Percentiles rank a stretch among this genome's conserved stretches.
Conservation (phyloP, 2,329 filamentous ascomycete species). For the Daldinia eschscholtzii region DNA sequence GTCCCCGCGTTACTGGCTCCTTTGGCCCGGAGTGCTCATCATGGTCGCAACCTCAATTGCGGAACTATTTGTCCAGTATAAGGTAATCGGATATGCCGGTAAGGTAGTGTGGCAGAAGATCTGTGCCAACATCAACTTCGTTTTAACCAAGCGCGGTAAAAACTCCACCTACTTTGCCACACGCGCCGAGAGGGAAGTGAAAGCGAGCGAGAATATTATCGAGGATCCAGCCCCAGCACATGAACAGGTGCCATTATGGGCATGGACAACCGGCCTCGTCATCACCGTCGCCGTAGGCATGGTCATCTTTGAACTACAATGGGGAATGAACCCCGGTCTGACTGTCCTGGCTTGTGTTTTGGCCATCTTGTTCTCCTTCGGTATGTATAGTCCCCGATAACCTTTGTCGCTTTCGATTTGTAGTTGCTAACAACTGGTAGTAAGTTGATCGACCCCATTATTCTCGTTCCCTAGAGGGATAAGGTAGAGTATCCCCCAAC, state of each 20-base stretch:
- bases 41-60: constrained; percentile 58
- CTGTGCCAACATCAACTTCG: constrained; percentile 58
- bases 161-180: constrained; percentile 58
- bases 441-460: background rate
- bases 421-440: constrained; percentile 10
- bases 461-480: background rate
- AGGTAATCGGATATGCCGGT: constrained; percentile 56
- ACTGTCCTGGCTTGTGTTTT: constrained; percentile 68
- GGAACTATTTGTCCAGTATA: constrained; percentile 57
- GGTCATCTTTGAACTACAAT: constrained; percentile 64
- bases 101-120: constrained; percentile 63
- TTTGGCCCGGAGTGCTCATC: constrained; percentile 59
- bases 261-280: constrained; percentile 63
- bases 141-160: constrained; percentile 58
- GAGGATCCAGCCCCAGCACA: constrained; percentile 62
- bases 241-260: constrained; percentile 65
- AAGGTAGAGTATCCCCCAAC: background rate
- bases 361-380: constrained; percentile 71
- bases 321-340: constrained; percentile 68
- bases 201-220: constrained; percentile 58
- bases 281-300: constrained; percentile 64
- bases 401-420: background rate
- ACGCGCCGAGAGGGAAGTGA: constrained; percentile 52
- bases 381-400: background rate
- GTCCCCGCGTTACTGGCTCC: constrained; percentile 56